Evolutionary conservation across 2,329 filamentous ascomycete genomes (phyloP), one percentile per base, ranked within the genome.

Genomic region (Pseudogymnoascus sp.): DNA sequence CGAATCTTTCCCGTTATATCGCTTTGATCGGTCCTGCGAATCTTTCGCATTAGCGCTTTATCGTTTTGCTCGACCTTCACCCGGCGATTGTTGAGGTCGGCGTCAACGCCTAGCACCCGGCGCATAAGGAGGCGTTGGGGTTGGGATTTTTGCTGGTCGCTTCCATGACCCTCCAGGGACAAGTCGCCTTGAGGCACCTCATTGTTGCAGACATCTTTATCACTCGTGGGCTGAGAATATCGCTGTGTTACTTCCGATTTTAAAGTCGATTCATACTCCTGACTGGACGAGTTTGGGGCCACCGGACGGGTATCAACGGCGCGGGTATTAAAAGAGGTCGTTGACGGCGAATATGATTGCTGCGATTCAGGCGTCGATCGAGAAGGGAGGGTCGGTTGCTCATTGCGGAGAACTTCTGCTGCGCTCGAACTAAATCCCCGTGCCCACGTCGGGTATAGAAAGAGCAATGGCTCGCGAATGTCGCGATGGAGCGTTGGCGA

Each of bases 401-500:
- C 50, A 56, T 56, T 35, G 28, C n/a, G 28, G 28, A 56, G 35
- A 38, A 38, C 35, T 7, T 40, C 35, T 40, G 59, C 19, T 40
- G 59, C 22, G 26, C 59, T 60, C 28, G 59, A 60, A 38, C 19
- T 12, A 31, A 40, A 40, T 41, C 35, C 38, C 16, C 59, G 59
- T 19, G 59, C 35, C 59, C 19, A 60, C 24, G 16, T 60, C 35
- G 59, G 59, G 38, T 60, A 60, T 19, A 60, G 59, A 60, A 60
- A 60, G 8, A 60, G 19, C 33, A 60, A 60, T 38, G 59, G 59
- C 38, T 60, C 59, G 38, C 59, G 59, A 38, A 35, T 40, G 59
- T 60, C 35, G 38, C 33, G 59, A 38, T 38, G 38, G 59, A 38
- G 33, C 19, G 31, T 40, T 60, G 35, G 59, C 26, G 38, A 41